phyloP scores from a whole-genome alignment of 2,329 filamentous ascomycete genomes.

The Mollisiaceae sp. region DNA sequence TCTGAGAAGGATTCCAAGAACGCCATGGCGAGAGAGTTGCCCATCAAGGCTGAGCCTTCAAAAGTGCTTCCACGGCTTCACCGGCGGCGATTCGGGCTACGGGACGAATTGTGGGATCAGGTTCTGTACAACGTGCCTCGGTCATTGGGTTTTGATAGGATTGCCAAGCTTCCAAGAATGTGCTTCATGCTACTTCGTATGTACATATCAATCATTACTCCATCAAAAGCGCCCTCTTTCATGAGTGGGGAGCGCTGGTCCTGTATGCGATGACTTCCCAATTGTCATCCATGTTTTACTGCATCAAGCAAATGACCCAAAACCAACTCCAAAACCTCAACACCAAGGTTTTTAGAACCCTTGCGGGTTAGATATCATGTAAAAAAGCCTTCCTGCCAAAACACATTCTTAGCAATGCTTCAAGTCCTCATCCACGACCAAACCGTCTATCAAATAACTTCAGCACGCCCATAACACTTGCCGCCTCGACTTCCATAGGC shows the following conservation, averaged over 20 bases:
- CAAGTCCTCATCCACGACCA: slow-evolving; percentile 48
- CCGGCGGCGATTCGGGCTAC: not conserved
- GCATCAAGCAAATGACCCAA: not conserved
- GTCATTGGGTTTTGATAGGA: slow-evolving; percentile 3
- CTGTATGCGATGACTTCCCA: slow-evolving; percentile 5
- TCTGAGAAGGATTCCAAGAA: not conserved
- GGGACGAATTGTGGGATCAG: not conserved
- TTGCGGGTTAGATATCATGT: not conserved
- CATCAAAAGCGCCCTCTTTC: slow-evolving; percentile 6
- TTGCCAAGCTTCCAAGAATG: not conserved
- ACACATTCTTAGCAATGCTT: not conserved
- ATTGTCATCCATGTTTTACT: not conserved
- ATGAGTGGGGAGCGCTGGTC: not conserved
- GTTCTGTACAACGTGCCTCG: slow-evolving; percentile 8
- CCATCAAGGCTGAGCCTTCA: not conserved
- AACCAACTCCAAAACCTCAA: slow-evolving; percentile 3
- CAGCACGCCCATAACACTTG: slow-evolving; percentile 84
- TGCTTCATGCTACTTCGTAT: slow-evolving; percentile 6
- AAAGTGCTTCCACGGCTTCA: not conserved
- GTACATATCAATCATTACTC: slow-evolving; percentile 8
- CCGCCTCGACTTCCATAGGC: slow-evolving; percentile 80
- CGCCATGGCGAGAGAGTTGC: not conserved
- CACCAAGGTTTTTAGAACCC: not conserved
- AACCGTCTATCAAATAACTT: slow-evolving; percentile 82
- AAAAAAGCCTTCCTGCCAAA: not conserved